Percentiles rank a stretch among this genome's conserved stretches.
Evolutionary conservation across 352 stramenopile species (phyloP).

Genomic region (Globisporangium splendens): DNA sequence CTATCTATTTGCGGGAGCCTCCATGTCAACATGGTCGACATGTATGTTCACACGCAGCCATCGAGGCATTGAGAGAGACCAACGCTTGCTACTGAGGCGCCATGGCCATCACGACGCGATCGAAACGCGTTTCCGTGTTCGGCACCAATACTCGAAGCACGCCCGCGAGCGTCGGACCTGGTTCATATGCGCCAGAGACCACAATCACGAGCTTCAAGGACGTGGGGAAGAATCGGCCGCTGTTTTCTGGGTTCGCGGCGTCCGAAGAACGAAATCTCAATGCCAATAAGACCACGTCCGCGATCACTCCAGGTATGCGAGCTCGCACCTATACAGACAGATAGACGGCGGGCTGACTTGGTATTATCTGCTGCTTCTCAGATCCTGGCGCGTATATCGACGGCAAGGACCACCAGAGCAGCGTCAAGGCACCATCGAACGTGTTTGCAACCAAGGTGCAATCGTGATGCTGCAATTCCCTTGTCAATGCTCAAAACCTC

Average conservation of each 20-base stretch:
- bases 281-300: conserved; percentile 73
- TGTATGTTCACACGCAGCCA: not conserved
- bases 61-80: not conserved
- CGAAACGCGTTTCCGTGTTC: conserved; percentile 68
- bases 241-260: conserved; percentile 68
- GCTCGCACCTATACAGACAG: not conserved
- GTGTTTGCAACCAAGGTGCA: conserved; percentile 67
- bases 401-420: conserved; percentile 11
- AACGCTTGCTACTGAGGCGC: not conserved
- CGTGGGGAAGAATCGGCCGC: conserved; percentile 16
- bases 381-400: conserved; percentile 59
- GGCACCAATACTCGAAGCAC: conserved; percentile 27
- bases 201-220: conserved; percentile 46
- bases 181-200: conserved; percentile 56
- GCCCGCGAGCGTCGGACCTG: conserved; percentile 54
- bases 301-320: conserved; percentile 51
- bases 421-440: conserved; percentile 35
- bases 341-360: not conserved
- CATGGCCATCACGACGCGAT: conserved; percentile 81
- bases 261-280: conserved; percentile 76
- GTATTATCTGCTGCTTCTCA: no score
- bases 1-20: not conserved
- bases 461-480: not conserved
- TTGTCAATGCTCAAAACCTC: no score
- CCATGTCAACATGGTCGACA: no score